Conservation (phyloP, 164 flowering plant genomes). For the Magnolia officinalis region DNA sequence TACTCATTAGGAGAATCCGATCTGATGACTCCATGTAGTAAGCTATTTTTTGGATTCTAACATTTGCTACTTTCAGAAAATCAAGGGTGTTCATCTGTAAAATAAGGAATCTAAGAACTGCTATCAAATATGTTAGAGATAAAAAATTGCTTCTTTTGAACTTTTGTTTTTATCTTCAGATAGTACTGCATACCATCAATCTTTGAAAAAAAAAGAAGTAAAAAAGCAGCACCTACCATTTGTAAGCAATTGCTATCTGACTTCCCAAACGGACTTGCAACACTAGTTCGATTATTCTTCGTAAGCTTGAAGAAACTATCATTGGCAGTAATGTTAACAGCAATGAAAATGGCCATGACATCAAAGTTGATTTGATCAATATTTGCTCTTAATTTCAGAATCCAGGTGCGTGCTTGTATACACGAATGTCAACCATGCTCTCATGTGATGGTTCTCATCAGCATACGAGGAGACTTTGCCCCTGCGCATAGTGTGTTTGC, state of each 20-base stretch:
- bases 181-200: no score
- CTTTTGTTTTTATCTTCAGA: no score
- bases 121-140: no score
- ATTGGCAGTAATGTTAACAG: background rate
- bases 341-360: background rate
- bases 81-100: no score
- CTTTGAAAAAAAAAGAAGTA: no score
- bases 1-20: no score
- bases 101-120: no score
- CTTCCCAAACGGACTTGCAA: background rate
- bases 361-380: background rate
- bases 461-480: constrained; percentile 88
- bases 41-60: no score
- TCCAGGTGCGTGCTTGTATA: constrained; percentile 89
- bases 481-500: constrained; percentile 59
- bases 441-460: constrained; percentile 88
- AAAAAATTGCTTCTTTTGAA: no score
- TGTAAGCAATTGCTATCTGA: background rate
- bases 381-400: constrained; percentile 44
- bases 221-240: no score
- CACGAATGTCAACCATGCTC: constrained; percentile 48
- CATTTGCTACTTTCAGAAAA: no score
- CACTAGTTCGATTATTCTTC: background rate
- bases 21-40: no score
- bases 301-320: background rate